phyloP scores from a whole-genome alignment of 371 early-diverging fungal species.

The Syncephalastrum sp. region DNA sequence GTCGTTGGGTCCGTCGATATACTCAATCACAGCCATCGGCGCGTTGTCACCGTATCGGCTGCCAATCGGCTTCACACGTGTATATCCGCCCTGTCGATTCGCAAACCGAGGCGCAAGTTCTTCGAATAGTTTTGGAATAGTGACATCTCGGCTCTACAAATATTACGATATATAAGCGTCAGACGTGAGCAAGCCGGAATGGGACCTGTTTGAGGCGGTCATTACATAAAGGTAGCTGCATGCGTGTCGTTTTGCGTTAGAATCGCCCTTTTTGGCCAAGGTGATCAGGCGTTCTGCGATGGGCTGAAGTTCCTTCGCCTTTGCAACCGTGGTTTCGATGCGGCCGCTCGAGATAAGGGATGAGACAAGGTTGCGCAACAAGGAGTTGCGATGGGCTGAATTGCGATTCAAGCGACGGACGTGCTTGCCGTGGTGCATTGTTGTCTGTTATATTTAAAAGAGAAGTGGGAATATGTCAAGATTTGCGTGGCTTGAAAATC shows the following conservation, averaged over 20 bases:
- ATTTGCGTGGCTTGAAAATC: too few relatives aligned
- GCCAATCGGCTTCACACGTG: conserved; percentile 83
- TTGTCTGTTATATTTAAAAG: conserved; percentile 6
- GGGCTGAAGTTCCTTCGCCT: conserved; percentile 89
- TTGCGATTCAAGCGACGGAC: conserved; percentile 71
- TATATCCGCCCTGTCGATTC: conserved; percentile 85
- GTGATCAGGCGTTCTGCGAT: conserved; percentile 87
- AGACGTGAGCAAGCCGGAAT: not conserved
- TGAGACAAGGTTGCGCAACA: conserved; percentile 85
- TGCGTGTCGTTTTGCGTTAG: conserved; percentile 65
- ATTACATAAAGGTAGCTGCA: conserved; percentile 60
- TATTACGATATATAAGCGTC: too few relatives aligned
- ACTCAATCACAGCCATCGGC: conserved; percentile 91
- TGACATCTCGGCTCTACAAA: conserved; percentile 60
- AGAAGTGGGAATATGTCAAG: not conserved
- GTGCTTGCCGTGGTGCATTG: conserved; percentile 76
- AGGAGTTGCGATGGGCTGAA: conserved; percentile 74
- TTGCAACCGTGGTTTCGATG: conserved; percentile 92
- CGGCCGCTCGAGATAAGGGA: conserved; percentile 88
- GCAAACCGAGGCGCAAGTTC: conserved; percentile 85
- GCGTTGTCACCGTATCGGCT: conserved; percentile 85
- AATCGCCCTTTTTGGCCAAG: conserved; percentile 70
- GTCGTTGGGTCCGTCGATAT: conserved; percentile 65
- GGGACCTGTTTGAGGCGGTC: not conserved
- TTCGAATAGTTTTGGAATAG: conserved; percentile 83